Base-by-base conservation (phyloP, 2,329 filamentous ascomycete species). In the Xylariaceae sp. region DNA sequence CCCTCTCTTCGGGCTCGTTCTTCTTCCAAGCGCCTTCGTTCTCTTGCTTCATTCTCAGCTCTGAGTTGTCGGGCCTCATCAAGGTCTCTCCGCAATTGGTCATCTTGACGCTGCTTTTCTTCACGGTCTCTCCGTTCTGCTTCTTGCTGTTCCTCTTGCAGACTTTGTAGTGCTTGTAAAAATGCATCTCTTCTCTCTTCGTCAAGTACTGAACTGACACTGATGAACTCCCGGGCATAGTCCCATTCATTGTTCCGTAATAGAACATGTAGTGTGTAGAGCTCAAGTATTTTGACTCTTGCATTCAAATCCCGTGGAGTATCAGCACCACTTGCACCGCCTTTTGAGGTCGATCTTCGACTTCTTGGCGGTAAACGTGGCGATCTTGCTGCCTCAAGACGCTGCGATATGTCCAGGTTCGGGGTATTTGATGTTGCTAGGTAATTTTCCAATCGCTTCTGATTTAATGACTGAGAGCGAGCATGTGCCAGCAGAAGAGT, bases 201-300 rank as follows among this genome's bases (percentile, higher is more conserved):
- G 61, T 97, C 91, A 1, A 98, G 75, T 19, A 95, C 81, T 35
- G 91, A 83, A 62, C 83, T 93, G 57, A 89, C 80, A 56, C 76
- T 81, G 57, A 97, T 94, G 63, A 97, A 97, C 54, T 95, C 87
- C 45, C 81, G 79, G 3, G 93, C 89, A 56, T 96, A 96, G 44
- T 95, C 88, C 93, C 93, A 98, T 66, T 97, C 89, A 42, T 88
- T 83, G 54, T 96, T 97, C 39, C 89, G 79, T 4, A 91, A 82
- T n/a, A 98, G 79, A 7, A 97, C 88, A 60, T 98, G 93, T 4
- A 98, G 76, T 1, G 89, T 94, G 64, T 96, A 98, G 8, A 98
- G 75, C 66, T 98, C 93, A 38, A 98, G 79, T 32, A 98, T 87
- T 68, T 94, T 95, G 49, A 96, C 83, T 34, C 89, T 79, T 4